Evolutionary conservation across 2,329 filamentous ascomycete genomes (phyloP).

Genomic region (Pezicula rhizophila): DNA sequence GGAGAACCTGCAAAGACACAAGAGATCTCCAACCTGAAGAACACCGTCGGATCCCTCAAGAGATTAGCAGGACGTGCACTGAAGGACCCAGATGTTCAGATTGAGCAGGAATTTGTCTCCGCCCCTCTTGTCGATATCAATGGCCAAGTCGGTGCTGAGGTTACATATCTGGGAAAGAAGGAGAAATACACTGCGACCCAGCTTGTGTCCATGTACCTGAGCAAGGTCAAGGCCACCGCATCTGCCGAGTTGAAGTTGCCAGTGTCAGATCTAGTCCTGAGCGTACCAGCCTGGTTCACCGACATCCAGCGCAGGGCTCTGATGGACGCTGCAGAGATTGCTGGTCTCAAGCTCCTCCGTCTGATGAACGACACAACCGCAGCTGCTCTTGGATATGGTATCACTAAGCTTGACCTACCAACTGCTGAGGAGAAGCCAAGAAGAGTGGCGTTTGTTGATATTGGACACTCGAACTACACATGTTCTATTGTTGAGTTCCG

Average conservation of each 20-base stretch:
- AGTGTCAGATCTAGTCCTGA: constrained; percentile 89
- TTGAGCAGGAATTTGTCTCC: constrained; percentile 88
- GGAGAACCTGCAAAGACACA: constrained; percentile 96
- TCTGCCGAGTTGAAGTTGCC: constrained; percentile 82
- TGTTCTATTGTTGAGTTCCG: constrained; percentile 91
- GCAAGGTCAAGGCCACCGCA: constrained; percentile 87
- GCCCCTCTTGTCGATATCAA: constrained; percentile 82
- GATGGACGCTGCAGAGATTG: constrained; percentile 87
- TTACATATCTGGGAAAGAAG: constrained; percentile 90
- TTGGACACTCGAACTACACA: constrained; percentile 95
- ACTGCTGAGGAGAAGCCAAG: constrained; percentile 83
- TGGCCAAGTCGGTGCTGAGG: constrained; percentile 91
- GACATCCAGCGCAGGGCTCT: constrained; percentile 85
- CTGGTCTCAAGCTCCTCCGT: constrained; percentile 84
- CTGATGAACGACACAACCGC: constrained; percentile 98
- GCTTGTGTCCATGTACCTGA: constrained; percentile 90
- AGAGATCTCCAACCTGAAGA: constrained; percentile 99
- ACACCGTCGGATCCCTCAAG: constrained; percentile 90
- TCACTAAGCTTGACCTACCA: constrained; percentile 94
- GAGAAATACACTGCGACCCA: constrained; percentile 92
- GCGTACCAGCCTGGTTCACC: constrained; percentile 94
- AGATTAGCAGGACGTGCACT: constrained; percentile 82
- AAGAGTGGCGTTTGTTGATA: constrained; percentile 86
- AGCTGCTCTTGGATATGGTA: constrained; percentile 91
- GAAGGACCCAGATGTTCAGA: constrained; percentile 84